Conservation (phyloP, 2,329 filamentous ascomycete species). For the Aquanectria penicillioides region DNA sequence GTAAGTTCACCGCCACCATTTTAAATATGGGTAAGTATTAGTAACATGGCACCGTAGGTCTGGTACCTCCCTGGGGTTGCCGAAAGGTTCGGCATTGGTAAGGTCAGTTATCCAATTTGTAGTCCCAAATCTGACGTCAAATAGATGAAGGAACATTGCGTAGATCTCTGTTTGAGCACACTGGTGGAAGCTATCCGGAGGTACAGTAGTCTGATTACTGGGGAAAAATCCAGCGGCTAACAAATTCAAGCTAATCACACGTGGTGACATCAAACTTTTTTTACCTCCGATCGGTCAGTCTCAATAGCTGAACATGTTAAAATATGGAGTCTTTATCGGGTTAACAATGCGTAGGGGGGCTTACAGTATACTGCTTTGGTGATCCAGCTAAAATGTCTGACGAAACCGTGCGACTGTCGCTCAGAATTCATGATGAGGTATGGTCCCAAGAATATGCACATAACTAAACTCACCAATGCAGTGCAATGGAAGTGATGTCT, state of each 20-base stretch:
- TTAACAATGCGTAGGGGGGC: conserved; percentile 65
- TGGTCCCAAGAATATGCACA: conserved; percentile 15
- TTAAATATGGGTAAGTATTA: not conserved
- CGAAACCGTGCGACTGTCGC: conserved; percentile 79
- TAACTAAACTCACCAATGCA: conserved; percentile 40
- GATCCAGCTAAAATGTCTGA: conserved; percentile 95
- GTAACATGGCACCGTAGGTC: conserved; percentile 51
- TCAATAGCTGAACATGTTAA: too few species aligned
- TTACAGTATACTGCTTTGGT: conserved; percentile 97
- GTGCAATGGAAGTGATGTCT: conserved; percentile 98
- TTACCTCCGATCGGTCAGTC: conserved; percentile 84
- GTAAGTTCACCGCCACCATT: conserved; percentile 57
- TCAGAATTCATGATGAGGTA: conserved; percentile 80
- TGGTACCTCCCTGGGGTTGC: conserved; percentile 91
- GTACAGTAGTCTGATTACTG: conserved; percentile 43
- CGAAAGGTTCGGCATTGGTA: conserved; percentile 89
- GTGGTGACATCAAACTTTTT: conserved; percentile 94
- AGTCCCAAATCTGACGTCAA: conserved; percentile 38
- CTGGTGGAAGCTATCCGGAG: conserved; percentile 95
- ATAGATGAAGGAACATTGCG: conserved; percentile 86
- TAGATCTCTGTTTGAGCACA: conserved; percentile 91
- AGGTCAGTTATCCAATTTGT: conserved; percentile 32
- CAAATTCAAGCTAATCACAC: conserved; percentile 76
- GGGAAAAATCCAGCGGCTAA: conserved; percentile 31
- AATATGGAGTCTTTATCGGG: not conserved